Evolutionary conservation across 2,329 filamentous ascomycete genomes (phyloP), one percentile per base, ranked within the genome.

Genomic region (Pseudopithomyces maydicus): DNA sequence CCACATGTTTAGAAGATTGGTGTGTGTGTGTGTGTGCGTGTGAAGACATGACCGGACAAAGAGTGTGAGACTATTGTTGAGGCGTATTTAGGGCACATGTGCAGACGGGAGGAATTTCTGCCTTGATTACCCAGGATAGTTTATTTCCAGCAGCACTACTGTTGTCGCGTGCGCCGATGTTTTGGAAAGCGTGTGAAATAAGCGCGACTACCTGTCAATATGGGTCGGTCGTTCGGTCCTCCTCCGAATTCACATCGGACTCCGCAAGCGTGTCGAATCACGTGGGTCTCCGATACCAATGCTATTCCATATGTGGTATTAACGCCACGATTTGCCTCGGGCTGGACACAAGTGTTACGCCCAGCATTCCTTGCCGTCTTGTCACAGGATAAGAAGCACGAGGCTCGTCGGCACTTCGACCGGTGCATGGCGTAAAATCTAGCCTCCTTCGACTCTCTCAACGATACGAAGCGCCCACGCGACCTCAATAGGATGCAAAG

Each of bases 51-150:
- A 26, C 33, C 46, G 46, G 52, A 32, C 51, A 26, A 58, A 52
- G 45, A 48, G 48, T 53, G 52, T 55, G 55, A 43, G 20, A 26
- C n/a, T n/a, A n/a, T n/a, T n/a, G 46, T 29, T 12, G 3, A 41
- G 14, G 38, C 38, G 8, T 41, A 17, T 19, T 2, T 17, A 19
- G n/a, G 38, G n/a, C n/a, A n/a, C n/a, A n/a, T 29, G 8, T 4
- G 26, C 26, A 5, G 26, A 29, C 4, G 26, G 26, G 26, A 4
- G 26, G 26, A 29, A 29, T 29, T n/a, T 29, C 26, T 29, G 26
- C 26, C 26, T 29, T 35, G 14, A n/a, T 38, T 14, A 14, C n/a
- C n/a, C 12, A n/a, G 5, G 38, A 19, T 15, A 11, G 48, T 35
- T 19, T 7, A 26, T 2, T 19, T 23, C 19, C 32, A 22, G 26